These are phyloP conservation scores for Herpetomonas tarakana DNA, from an alignment of 208 protist species.

Conservation along the genomic window DNA sequence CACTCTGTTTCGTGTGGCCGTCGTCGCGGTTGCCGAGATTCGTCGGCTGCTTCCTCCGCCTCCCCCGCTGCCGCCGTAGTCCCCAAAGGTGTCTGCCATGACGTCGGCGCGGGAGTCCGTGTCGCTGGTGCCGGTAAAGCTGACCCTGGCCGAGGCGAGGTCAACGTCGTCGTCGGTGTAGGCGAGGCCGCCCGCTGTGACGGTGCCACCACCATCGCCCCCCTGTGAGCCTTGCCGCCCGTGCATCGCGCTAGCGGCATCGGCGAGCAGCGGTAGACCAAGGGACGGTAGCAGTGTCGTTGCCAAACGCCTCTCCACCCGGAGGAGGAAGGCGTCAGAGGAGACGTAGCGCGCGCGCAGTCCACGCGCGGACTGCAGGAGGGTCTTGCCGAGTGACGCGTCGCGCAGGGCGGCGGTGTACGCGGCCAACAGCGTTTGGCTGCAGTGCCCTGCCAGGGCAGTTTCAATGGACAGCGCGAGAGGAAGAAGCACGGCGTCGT, in stretches of 20 bases:
- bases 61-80: neutral
- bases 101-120: no score
- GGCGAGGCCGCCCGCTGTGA: no score
- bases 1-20: neutral
- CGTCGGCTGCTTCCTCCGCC: no score
- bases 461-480: constrained; percentile 38
- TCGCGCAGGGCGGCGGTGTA: constrained; percentile 37
- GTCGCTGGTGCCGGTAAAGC: neutral
- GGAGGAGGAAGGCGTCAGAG: constrained; percentile 29
- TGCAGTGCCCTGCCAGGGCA: neutral
- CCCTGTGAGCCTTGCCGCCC: neutral
- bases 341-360: constrained; percentile 36
- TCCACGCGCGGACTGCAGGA: constrained; percentile 36
- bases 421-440: constrained; percentile 12
- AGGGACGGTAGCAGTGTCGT: constrained; percentile 34
- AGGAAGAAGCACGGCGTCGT: constrained; percentile 50
- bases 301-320: constrained; percentile 22
- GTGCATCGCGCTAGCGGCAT: no score
- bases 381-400: constrained; percentile 30
- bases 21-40: neutral
- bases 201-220: no score
- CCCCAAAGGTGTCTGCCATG: neutral
- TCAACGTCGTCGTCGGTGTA: neutral
- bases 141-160: neutral
- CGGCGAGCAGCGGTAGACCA: neutral